These are phyloP conservation scores for Pichia sporocuriosa DNA, from an alignment of 805 yeast genomes.

Conservation along the genomic window DNA sequence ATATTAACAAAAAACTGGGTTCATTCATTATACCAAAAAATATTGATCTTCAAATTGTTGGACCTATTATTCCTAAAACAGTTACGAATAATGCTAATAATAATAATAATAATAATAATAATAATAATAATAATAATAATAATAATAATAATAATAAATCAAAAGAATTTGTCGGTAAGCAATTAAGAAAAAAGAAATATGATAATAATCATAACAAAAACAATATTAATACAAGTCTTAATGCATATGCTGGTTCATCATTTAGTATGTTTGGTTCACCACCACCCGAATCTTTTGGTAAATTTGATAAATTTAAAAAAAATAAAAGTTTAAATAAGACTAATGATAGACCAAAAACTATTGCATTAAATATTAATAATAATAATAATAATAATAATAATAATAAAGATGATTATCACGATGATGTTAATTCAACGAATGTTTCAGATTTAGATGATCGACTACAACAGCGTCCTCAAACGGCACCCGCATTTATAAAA, in stretches of 20 bases:
- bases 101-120: not conserved
- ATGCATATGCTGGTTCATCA: slow-evolving; percentile 14
- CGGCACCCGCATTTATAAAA: slow-evolving; percentile 1
- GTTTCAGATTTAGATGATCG: not conserved
- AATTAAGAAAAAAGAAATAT: slow-evolving; percentile 1
- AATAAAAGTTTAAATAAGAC: slow-evolving; percentile 3
- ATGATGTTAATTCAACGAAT: not conserved
- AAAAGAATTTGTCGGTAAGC: not conserved
- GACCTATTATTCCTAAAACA: not conserved
- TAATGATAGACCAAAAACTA: slow-evolving; percentile 2
- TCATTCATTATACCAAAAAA: not conserved
- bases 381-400: no score
- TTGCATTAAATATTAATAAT: no score
- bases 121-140: not conserved
- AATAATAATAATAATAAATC: not conserved
- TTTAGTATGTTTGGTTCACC: slow-evolving; percentile 12
- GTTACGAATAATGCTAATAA: not conserved
- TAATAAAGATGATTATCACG: not conserved
- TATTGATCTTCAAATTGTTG: slow-evolving; percentile 1
- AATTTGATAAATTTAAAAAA: slow-evolving; percentile 10
- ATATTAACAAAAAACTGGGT: not conserved
- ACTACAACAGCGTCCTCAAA: slow-evolving; percentile 7
- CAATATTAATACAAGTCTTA: not conserved
- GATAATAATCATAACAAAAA: not conserved
- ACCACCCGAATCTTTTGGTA: slow-evolving; percentile 10